Percentiles rank a stretch among this genome's conserved stretches.
Conservation (phyloP, 2,329 filamentous ascomycete species). For the Exophiala phaeomuriformis region DNA sequence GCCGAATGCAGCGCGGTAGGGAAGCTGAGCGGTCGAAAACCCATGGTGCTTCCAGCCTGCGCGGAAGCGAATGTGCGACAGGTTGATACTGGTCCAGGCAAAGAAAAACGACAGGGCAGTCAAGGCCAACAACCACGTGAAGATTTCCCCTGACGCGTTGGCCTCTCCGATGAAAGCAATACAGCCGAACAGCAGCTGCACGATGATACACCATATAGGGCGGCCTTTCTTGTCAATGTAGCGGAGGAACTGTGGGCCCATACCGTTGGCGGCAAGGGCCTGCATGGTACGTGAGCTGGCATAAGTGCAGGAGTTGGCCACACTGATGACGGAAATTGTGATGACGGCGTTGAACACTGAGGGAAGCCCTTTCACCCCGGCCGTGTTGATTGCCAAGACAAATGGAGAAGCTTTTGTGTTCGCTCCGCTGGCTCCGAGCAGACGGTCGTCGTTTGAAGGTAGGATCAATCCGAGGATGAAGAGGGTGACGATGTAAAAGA, state of each 20-base stretch:
- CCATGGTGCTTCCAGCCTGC: constrained; percentile 65
- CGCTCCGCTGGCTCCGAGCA: constrained; percentile 52
- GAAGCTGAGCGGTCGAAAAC: constrained; percentile 65
- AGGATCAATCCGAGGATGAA: constrained; percentile 76
- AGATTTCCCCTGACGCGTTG: constrained; percentile 38
- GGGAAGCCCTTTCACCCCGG: constrained; percentile 70
- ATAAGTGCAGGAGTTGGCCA: constrained; percentile 86
- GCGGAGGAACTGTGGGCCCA: constrained; percentile 66
- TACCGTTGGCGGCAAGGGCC: constrained; percentile 77
- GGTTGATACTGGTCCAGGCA: constrained; percentile 49
- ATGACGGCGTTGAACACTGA: constrained; percentile 92
- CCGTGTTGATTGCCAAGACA: constrained; percentile 81
- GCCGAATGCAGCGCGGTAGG: constrained; percentile 73
- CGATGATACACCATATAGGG: constrained; percentile 62
- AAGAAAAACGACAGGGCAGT: constrained; percentile 67
- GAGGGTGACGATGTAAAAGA: constrained; percentile 82
- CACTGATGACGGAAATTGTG: constrained; percentile 78
- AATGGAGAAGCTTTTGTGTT: constrained; percentile 77
- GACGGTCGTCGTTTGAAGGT: constrained; percentile 52
- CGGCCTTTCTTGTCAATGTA: constrained; percentile 80
- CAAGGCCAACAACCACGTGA: constrained; percentile 74
- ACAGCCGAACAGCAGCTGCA: constrained; percentile 62
- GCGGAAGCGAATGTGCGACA: constrained; percentile 80
- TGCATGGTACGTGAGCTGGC: constrained; percentile 84
- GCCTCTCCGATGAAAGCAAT: constrained; percentile 69